A percentile compares a stretch with the other conserved stretches of the same genome.
phyloP scores from a whole-genome alignment of 352 stramenopile genomes.

The Phytopythium oedochilum region DNA sequence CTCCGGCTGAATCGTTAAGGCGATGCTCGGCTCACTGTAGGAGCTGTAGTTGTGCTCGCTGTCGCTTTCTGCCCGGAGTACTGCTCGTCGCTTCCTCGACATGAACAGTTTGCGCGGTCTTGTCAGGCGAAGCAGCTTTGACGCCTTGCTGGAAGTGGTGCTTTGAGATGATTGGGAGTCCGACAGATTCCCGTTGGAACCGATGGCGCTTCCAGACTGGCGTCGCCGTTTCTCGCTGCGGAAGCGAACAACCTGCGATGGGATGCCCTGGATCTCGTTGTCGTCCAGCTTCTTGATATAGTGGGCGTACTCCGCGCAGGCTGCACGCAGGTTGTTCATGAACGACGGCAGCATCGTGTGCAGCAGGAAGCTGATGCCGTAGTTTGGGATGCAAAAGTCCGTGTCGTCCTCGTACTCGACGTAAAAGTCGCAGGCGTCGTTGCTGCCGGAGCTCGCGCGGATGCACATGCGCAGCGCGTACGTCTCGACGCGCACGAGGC shows the following conservation, averaged over 20 bases:
- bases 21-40: not conserved
- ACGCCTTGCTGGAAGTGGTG: not conserved
- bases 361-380: conserved; percentile 54
- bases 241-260: conserved; percentile 44
- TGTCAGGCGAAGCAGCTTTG: not conserved
- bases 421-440: conserved; percentile 62
- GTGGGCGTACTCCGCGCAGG: conserved; percentile 49
- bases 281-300: conserved; percentile 43
- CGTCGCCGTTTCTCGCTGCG: conserved; percentile 9
- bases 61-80: not conserved
- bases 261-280: conserved; percentile 31
- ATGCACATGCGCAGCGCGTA: conserved; percentile 58
- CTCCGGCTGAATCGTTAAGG: not conserved
- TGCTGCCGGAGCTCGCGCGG: conserved; percentile 36
- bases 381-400: conserved; percentile 73
- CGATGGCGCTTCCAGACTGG: conserved; percentile 4
- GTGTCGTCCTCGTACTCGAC: conserved; percentile 79
- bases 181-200: not conserved
- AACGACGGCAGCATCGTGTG: conserved; percentile 50
- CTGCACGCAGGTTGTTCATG: conserved; percentile 51
- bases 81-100: not conserved
- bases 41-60: conserved; percentile 1
- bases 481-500: conserved; percentile 58
- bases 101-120: not conserved
- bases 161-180: not conserved